Base-by-base conservation (phyloP, 495 filamentous ascomycete genomes). In the Sporormia fimetaria region DNA sequence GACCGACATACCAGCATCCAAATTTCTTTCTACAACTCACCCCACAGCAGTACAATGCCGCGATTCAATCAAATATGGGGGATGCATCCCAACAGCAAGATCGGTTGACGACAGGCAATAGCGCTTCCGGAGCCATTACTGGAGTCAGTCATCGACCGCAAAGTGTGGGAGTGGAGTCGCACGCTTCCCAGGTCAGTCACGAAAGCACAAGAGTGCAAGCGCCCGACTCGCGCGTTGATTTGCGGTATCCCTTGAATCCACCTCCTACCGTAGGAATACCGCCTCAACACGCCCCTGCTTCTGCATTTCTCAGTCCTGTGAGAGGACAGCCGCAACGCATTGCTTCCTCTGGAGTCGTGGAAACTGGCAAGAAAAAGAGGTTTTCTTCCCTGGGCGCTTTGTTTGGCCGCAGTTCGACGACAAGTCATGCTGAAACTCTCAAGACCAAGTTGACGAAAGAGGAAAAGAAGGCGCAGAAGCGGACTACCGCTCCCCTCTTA, bases 301-400 rank as follows among this genome's bases (percentile, higher is more conserved):
- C n/a, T n/a, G n/a, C n/a, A n/a, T n/a, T n/a, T n/a, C n/a, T n/a
- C n/a, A n/a, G n/a, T n/a, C n/a, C n/a, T n/a, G n/a, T n/a, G n/a
- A n/a, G n/a, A n/a, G n/a, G 20, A 26, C 22, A 37, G 16, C 18
- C 51, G 10, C 51, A 49, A 10, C 44, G 41, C 11, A 14, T 23
- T 4, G 24, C 40, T 16, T 39, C 44, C 9, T 37, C 49, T 9
- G 36, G 17, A 10, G 5, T 35, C 7, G 35, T 46, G 16, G 60
- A 63, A 26, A 31, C 54, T 12, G 56, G 61, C 11, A 70, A 69
- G 58, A 73, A 70, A 48, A 67, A 63, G 24, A 54, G 67, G 21
- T 69, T 70, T 37, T 70, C 67, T 1, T 55, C 56, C 8, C 47
- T 71, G 20, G 60, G 64, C 4, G 46, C 37, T 14, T 28, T 63